Evolutionary conservation across 2,329 filamentous ascomycete species (phyloP).

Genomic region (Lachnellula arida): DNA sequence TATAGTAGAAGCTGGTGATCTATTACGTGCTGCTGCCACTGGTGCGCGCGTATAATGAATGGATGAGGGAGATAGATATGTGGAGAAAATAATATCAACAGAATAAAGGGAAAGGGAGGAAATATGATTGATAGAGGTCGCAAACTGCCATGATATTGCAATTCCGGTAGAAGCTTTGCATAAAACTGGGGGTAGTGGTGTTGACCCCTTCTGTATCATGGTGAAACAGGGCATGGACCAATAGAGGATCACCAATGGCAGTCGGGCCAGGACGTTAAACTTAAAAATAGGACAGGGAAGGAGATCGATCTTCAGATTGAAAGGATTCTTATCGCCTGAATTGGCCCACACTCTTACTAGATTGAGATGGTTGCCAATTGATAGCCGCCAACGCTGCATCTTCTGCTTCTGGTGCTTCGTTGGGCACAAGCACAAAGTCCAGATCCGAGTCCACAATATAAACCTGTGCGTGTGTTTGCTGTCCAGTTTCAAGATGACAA

Average conservation of each 20-base stretch:
- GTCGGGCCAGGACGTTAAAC: neutral
- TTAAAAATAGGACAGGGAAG: neutral
- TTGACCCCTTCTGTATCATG: constrained; percentile 20
- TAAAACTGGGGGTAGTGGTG: constrained; percentile 14
- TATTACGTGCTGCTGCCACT: constrained; percentile 15
- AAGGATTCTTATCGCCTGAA: neutral
- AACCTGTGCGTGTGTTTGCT: constrained; percentile 1
- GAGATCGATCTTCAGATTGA: too few relatives aligned
- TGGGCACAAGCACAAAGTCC: neutral
- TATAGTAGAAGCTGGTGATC: constrained; percentile 2
- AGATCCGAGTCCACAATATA: neutral
- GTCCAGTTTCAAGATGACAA: neutral
- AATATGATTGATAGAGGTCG: constrained; percentile 14
- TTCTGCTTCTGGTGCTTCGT: too few relatives aligned
- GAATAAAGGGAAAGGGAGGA: constrained; percentile 2
- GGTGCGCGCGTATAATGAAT: constrained; percentile 21
- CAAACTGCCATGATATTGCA: constrained; percentile 20
- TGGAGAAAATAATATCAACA: constrained; percentile 1
- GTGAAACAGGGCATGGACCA: constrained; percentile 13
- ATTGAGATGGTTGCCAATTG: neutral
- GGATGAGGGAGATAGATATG: constrained; percentile 6
- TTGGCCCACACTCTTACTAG: neutral
- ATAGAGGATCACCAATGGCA: neutral
- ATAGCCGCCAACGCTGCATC: neutral
- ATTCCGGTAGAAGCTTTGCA: constrained; percentile 17